Conservation (phyloP, 2,329 filamentous ascomycete genomes). For the Ascochyta clinopodiicola region DNA sequence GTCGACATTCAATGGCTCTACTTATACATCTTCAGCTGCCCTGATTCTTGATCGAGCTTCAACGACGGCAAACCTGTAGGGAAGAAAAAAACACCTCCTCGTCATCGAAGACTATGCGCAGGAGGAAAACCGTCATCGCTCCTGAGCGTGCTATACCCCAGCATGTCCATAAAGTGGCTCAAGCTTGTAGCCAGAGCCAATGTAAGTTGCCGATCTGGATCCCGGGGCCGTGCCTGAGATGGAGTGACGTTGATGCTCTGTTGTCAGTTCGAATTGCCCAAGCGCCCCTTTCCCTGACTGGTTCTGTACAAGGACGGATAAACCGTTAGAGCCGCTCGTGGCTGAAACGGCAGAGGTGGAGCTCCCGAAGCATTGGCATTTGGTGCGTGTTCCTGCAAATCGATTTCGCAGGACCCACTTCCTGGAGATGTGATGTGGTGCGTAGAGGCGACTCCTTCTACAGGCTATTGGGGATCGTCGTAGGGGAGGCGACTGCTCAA, state of each 20-base stretch:
- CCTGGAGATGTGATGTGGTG: constrained; percentile 27
- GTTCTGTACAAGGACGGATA: constrained; percentile 19
- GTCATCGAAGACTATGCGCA: constrained; percentile 9
- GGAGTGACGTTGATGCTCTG: constrained; percentile 39
- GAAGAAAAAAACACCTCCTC: constrained; percentile 15
- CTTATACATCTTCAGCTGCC: constrained; percentile 39
- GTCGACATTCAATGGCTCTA: constrained; percentile 24
- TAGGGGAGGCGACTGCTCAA: constrained; percentile 3
- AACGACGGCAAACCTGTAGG: neutral
- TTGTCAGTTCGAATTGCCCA: constrained; percentile 34
- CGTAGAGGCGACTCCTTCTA: constrained; percentile 5
- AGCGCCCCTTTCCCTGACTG: constrained; percentile 24
- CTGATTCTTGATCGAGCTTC: neutral
- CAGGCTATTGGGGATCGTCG: neutral
- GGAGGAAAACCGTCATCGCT: constrained; percentile 4
- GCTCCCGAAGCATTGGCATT: constrained; percentile 21
- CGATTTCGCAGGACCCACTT: constrained; percentile 31
- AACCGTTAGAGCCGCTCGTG: constrained; percentile 30
- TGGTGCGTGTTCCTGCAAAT: constrained; percentile 30
- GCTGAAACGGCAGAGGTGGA: constrained; percentile 31
- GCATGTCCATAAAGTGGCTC: constrained; percentile 10
- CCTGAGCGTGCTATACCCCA: constrained; percentile 8
- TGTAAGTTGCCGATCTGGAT: neutral
- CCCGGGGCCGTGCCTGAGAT: constrained; percentile 12
- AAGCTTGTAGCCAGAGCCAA: constrained; percentile 2